Evolutionary conservation across 2,329 filamentous ascomycete species (phyloP).

Genomic region (Cordyceps tenuipes): DNA sequence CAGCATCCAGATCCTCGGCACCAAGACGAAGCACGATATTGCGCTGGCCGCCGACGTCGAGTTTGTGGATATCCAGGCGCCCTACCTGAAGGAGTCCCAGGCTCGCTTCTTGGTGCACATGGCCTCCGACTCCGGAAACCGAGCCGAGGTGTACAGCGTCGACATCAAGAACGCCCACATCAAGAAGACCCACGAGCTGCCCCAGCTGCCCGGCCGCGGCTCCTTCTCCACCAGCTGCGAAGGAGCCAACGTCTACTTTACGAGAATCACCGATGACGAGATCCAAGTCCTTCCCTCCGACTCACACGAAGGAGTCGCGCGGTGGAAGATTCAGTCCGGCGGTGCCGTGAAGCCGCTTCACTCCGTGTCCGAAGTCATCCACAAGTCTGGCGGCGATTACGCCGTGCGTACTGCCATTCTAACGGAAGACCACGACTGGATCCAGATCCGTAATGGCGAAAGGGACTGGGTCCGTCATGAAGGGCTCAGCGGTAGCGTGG

Average conservation of each 20-base stretch:
- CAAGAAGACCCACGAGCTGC: slow-evolving; percentile 72
- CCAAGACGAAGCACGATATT: slow-evolving; percentile 48
- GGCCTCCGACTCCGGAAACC: slow-evolving; percentile 60
- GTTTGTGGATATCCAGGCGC: slow-evolving; percentile 61
- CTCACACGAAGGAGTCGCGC: slow-evolving; percentile 66
- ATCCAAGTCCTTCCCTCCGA: slow-evolving; percentile 65
- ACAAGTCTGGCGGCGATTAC: slow-evolving; percentile 58
- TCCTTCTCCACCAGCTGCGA: slow-evolving; percentile 71
- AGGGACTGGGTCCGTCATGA: slow-evolving; percentile 74
- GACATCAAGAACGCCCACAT: slow-evolving; percentile 61
- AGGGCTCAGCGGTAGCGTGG: slow-evolving; percentile 68
- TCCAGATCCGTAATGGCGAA: slow-evolving; percentile 74
- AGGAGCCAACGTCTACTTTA: slow-evolving; percentile 82
- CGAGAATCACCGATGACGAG: slow-evolving; percentile 68
- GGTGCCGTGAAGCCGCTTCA: slow-evolving; percentile 46
- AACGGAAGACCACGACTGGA: slow-evolving; percentile 64
- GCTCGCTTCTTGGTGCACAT: slow-evolving; percentile 83
- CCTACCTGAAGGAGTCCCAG: slow-evolving; percentile 60
- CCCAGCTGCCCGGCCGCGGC: slow-evolving; percentile 59
- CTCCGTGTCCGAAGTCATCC: slow-evolving; percentile 73
- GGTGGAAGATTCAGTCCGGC: slow-evolving; percentile 54
- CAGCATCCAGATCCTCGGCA: slow-evolving; percentile 62
- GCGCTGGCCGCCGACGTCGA: slow-evolving; percentile 38
- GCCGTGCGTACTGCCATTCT: slow-evolving; percentile 72
- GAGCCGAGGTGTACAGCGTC: slow-evolving; percentile 80